Percentiles rank a stretch among this genome's conserved stretches.
Evolutionary conservation across 495 filamentous ascomycete genomes (phyloP).

Genomic region (Penicillium goetzii): DNA sequence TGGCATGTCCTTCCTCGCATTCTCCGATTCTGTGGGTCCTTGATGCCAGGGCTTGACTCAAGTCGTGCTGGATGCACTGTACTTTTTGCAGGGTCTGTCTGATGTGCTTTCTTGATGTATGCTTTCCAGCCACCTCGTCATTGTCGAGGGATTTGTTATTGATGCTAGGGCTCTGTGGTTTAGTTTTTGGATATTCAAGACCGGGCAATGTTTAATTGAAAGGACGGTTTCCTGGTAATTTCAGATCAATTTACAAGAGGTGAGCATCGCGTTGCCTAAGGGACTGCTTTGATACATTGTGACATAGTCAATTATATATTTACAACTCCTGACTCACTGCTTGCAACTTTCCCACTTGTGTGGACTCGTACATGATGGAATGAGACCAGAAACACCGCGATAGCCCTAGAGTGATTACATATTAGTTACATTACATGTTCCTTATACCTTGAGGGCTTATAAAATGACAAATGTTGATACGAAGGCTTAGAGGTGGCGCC

Average conservation of each 20-base stretch:
- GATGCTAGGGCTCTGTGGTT: background rate
- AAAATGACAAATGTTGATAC: background rate
- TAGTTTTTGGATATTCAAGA: background rate
- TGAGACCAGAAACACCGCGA: too few relatives aligned
- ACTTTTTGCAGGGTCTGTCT: slow-evolving; percentile 15
- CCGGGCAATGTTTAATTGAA: background rate
- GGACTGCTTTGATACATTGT: background rate
- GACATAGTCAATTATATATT: background rate
- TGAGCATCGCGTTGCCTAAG: background rate
- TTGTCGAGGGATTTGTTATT: background rate
- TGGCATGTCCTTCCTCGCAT: slow-evolving; percentile 31
- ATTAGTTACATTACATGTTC: background rate
- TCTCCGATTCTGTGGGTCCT: slow-evolving; percentile 22
- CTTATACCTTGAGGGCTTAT: background rate
- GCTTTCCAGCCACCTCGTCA: slow-evolving; percentile 14
- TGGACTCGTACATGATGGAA: too few relatives aligned
- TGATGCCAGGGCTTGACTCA: slow-evolving; percentile 15
- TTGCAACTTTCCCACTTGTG: background rate
- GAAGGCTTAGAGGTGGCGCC: background rate
- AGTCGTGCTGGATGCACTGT: slow-evolving; percentile 5
- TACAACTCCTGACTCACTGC: background rate
- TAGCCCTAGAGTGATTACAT: background rate
- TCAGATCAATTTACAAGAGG: background rate
- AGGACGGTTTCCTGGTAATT: background rate
- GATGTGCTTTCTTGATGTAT: slow-evolving; percentile 2